A percentile compares a stretch with the other conserved stretches of the same genome.
These are phyloP conservation scores for Alternaria metachromatica DNA, from an alignment of 2,329 filamentous ascomycete species.

Conservation along the genomic window DNA sequence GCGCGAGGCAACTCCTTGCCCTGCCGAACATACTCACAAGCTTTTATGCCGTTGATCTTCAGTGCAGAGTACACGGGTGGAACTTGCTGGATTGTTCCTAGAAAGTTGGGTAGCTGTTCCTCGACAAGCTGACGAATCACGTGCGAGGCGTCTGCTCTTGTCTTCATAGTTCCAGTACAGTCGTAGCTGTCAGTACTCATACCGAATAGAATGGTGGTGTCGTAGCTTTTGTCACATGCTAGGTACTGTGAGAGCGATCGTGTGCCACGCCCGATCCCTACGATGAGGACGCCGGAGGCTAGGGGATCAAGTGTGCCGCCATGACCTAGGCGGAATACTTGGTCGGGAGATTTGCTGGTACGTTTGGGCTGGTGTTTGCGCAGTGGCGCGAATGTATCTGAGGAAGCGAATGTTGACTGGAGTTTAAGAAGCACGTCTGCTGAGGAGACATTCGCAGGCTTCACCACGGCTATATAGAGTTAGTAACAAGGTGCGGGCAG, in stretches of 20 bases:
- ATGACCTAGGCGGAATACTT: constrained; percentile 39
- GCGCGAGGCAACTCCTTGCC: constrained; percentile 33
- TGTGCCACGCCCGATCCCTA: constrained; percentile 40
- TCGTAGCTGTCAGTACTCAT: constrained; percentile 42
- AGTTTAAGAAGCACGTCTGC: constrained; percentile 32
- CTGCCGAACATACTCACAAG: constrained; percentile 36
- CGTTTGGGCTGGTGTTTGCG: constrained; percentile 24
- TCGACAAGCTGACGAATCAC: constrained; percentile 28
- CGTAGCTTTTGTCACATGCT: constrained; percentile 38
- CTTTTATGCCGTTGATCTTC: constrained; percentile 40
- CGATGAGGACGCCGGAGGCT: constrained; percentile 38
- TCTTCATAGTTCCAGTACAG: constrained; percentile 26
- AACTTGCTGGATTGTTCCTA: constrained; percentile 31
- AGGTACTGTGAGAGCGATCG: constrained; percentile 37
- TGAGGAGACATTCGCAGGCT: constrained; percentile 32
- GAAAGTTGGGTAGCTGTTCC: constrained; percentile 24
- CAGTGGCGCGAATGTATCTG: constrained; percentile 25
- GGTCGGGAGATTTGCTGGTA: constrained; percentile 26
- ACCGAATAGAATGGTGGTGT: constrained; percentile 37
- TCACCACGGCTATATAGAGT: constrained; percentile 24
- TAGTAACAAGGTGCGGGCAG: neutral
- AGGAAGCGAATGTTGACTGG: constrained; percentile 27
- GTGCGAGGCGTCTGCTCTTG: constrained; percentile 19
- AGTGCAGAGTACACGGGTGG: constrained; percentile 41
- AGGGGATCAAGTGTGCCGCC: constrained; percentile 42